Base-by-base conservation (phyloP, 495 filamentous ascomycete species). In the Podospora fimiseda region DNA sequence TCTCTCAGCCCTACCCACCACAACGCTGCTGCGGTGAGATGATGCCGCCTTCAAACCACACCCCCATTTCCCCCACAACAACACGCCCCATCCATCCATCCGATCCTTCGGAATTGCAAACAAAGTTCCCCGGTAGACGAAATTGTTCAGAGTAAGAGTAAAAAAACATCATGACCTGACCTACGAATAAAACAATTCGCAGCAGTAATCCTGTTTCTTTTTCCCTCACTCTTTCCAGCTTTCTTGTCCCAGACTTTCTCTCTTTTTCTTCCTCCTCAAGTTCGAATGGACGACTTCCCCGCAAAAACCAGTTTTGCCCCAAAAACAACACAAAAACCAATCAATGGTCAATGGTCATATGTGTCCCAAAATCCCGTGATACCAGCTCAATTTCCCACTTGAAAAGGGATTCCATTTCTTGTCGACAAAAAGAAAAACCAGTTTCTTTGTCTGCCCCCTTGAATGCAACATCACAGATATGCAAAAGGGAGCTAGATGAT, bases 341-440 rank as follows among this genome's bases (percentile, higher is more conserved):
- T 24, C 23, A 37, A 22, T 8, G 14, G 23, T 38, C 54, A n/a
- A n/a, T n/a, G n/a, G n/a, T n/a, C n/a, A n/a, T n/a, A n/a, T n/a
- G n/a, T n/a, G n/a, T n/a, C n/a, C n/a, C n/a, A n/a, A n/a, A n/a
- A n/a, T n/a, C n/a, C n/a, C n/a, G n/a, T 24, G n/a, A 33, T 23
- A 7, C 42, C 23, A 14, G 40, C n/a, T n/a, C 23, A 27, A 19
- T 20, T 27, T 16, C 43, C n/a, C n/a, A n/a, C n/a, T n/a, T n/a
- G 22, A 33, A 36, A 9, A 20, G 33, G 39, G 4, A 24, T 22
- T 24, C 48, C 37, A 33, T 62, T 56, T 65, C 52, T 62, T 69
- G 57, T 66, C 65, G 70, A 72, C 73, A 75, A 60, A 70, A 70
- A n/a, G n/a, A n/a, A n/a, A n/a, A 71, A 72, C 71, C 72, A 68